Conservation (phyloP, 2,329 filamentous ascomycete species). For the Fusarium udum region DNA sequence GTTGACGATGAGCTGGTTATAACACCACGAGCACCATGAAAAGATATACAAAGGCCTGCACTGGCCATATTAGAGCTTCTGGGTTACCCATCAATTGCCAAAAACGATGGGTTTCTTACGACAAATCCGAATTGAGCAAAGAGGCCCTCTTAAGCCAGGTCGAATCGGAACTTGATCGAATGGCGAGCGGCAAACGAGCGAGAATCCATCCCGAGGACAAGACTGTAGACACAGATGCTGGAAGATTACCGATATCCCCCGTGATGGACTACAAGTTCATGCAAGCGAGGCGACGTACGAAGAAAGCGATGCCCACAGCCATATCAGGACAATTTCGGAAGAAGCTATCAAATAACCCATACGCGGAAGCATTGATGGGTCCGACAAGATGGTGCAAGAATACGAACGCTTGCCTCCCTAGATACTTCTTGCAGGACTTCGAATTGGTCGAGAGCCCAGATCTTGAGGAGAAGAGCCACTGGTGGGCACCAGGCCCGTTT, state of each 20-base stretch:
- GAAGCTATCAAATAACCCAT: constrained; percentile 69
- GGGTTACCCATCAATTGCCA: constrained; percentile 9
- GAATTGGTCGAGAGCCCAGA: constrained; percentile 64
- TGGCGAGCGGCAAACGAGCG: constrained; percentile 43
- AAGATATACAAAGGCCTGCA: constrained; percentile 35
- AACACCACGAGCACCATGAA: constrained; percentile 41
- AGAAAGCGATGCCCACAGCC: constrained; percentile 46
- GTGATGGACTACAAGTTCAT: constrained; percentile 63
- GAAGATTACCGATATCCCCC: constrained; percentile 63
- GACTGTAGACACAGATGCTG: constrained; percentile 56
- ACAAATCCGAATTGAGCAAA: constrained; percentile 42
- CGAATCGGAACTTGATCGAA: constrained; percentile 46
- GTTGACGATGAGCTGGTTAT: constrained; percentile 28
- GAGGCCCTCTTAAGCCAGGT: constrained; percentile 47
- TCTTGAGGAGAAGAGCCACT: constrained; percentile 60
- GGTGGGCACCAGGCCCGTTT: constrained; percentile 64
- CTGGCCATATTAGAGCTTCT: constrained; percentile 11
- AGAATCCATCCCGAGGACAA: constrained; percentile 53
- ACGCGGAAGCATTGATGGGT: constrained; percentile 69
- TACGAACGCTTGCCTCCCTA: constrained; percentile 61
- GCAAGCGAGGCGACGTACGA: constrained; percentile 55
- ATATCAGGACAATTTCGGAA: constrained; percentile 61
- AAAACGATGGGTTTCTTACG: constrained; percentile 48
- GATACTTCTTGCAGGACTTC: constrained; percentile 71
- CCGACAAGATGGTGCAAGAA: constrained; percentile 66